Percentiles rank a stretch among this genome's conserved stretches.
These are phyloP conservation scores for Grosmannia serpens DNA, from an alignment of 2,329 filamentous ascomycete species.

Conservation along the genomic window DNA sequence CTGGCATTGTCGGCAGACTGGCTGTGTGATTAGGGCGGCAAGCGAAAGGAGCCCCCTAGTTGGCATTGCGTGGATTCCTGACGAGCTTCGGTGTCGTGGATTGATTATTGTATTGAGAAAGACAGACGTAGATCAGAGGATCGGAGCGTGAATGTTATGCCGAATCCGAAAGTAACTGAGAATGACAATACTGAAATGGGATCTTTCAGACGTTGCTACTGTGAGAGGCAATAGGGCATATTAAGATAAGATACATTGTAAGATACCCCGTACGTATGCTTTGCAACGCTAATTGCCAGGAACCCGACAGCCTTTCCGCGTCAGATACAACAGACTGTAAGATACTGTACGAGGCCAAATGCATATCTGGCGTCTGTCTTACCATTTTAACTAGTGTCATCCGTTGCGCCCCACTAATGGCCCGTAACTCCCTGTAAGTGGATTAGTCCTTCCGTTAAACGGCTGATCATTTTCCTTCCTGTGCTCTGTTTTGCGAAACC, in stretches of 20 bases:
- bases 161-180: too few relatives aligned
- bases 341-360: too few relatives aligned
- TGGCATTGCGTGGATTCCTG: background rate
- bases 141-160: too few relatives aligned
- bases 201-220: too few relatives aligned
- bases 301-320: too few relatives aligned
- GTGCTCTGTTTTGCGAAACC: background rate
- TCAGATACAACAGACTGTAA: too few relatives aligned
- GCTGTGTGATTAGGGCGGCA: conserved; percentile 16
- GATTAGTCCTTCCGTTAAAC: background rate
- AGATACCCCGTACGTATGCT: too few relatives aligned
- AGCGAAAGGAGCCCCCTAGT: background rate
- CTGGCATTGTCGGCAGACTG: conserved; percentile 22
- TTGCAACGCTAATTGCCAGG: too few relatives aligned
- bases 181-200: too few relatives aligned
- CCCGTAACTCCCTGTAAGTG: background rate
- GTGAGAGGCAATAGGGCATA: too few relatives aligned
- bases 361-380: background rate
- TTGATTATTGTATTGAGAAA: background rate
- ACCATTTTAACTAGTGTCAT: conserved; percentile 10
- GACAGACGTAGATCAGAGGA: too few relatives aligned
- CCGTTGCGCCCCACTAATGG: background rate
- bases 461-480: background rate
- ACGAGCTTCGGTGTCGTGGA: background rate
- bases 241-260: too few relatives aligned